A percentile compares a stretch with the other conserved stretches of the same genome.
Conservation (phyloP, 1,284 basidiomycete genomes). For the Melampsora allii-populina region DNA sequence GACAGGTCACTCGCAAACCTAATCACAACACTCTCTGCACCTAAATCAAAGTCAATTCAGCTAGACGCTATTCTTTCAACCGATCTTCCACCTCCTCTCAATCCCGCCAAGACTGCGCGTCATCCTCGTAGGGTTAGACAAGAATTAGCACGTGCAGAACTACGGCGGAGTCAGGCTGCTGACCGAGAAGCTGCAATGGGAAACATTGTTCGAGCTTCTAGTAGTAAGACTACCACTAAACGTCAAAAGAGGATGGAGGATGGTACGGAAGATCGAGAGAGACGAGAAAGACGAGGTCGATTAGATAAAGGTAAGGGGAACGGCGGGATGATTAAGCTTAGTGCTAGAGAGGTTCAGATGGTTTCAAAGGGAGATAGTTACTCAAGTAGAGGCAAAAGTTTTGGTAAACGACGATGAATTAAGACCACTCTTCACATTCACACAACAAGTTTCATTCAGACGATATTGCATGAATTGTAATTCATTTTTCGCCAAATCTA, state of each 20-base stretch:
- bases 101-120: not conserved
- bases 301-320: not conserved
- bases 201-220: slow-evolving; percentile 15
- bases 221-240: slow-evolving; percentile 14
- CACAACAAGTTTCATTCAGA: too few species aligned
- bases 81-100: not conserved
- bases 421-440: too few species aligned
- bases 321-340: slow-evolving; percentile 18
- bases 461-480: too few species aligned
- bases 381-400: not conserved
- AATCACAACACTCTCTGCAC: slow-evolving; percentile 10
- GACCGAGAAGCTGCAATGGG: slow-evolving; percentile 8
- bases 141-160: slow-evolving; percentile 9
- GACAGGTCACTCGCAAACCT: slow-evolving; percentile 28
- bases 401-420: too few species aligned
- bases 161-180: slow-evolving; percentile 18
- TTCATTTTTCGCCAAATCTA: too few species aligned
- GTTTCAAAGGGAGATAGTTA: not conserved
- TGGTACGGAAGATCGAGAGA: slow-evolving; percentile 11
- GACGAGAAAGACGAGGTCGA: not conserved
- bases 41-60: not conserved
- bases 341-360: slow-evolving; percentile 5
- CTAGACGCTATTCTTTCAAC: slow-evolving; percentile 11
- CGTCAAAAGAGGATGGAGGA: slow-evolving; percentile 18
- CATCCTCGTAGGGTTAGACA: slow-evolving; percentile 15